A percentile compares a stretch with the other conserved stretches of the same genome.
phyloP scores from a whole-genome alignment of 2,329 filamentous ascomycete genomes.

The Paraphoma sp. region DNA sequence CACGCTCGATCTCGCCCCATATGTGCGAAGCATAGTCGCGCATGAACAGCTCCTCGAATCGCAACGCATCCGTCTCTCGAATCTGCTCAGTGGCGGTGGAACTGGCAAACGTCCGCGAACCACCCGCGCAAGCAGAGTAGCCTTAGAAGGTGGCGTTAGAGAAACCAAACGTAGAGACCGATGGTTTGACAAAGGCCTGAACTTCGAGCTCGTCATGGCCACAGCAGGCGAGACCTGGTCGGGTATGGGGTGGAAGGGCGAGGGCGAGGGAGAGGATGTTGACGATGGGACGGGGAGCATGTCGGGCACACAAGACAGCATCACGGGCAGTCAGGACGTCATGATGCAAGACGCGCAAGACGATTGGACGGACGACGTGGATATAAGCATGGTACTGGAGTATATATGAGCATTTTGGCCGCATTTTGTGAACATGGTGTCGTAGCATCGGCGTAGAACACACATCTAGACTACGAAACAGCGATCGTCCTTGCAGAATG shows the following conservation, averaged over 20 bases:
- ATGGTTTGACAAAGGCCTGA: slow-evolving; percentile 72
- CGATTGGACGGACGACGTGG: not conserved
- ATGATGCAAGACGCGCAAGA: not conserved
- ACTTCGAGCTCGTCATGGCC: slow-evolving; percentile 67
- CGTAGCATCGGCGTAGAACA: too few species aligned
- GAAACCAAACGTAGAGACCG: slow-evolving; percentile 70
- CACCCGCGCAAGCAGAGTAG: slow-evolving; percentile 77
- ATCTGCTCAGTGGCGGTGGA: slow-evolving; percentile 66
- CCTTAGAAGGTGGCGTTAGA: slow-evolving; percentile 76
- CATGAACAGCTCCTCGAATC: slow-evolving; percentile 76
- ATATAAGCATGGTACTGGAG: not conserved
- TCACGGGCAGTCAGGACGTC: slow-evolving; percentile 7
- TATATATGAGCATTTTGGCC: not conserved
- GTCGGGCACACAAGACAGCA: slow-evolving; percentile 13
- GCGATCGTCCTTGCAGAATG: too few species aligned
- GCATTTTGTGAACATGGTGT: not conserved
- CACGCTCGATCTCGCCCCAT: slow-evolving; percentile 82
- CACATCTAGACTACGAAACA: too few species aligned
- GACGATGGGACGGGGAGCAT: slow-evolving; percentile 8
- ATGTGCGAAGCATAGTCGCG: slow-evolving; percentile 82
- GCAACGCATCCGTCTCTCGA: slow-evolving; percentile 68
- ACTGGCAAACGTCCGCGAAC: slow-evolving; percentile 67
- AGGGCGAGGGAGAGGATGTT: slow-evolving; percentile 8
- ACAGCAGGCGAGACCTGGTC: slow-evolving; percentile 60
- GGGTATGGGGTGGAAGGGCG: slow-evolving; percentile 34